These are phyloP conservation scores for Chiua virens DNA, from an alignment of 768 basidiomycete genomes.

Conservation along the genomic window DNA sequence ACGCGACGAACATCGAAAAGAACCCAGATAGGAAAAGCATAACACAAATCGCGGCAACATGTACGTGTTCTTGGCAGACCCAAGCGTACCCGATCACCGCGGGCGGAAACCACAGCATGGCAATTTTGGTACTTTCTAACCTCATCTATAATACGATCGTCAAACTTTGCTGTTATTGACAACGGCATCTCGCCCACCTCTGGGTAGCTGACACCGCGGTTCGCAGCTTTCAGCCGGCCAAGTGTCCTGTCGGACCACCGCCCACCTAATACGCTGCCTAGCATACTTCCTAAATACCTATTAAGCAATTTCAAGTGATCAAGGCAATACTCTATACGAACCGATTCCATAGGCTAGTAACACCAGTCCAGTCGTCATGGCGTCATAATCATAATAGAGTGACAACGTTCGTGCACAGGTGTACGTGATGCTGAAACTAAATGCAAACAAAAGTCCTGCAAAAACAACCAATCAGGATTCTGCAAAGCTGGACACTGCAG, in stretches of 20 bases:
- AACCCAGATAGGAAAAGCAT: slow-evolving; percentile 76
- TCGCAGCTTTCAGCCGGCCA: slow-evolving; percentile 40
- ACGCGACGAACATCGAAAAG: slow-evolving; percentile 58
- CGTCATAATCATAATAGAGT: slow-evolving; percentile 61
- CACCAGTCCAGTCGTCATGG: slow-evolving; percentile 75
- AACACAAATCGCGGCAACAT: slow-evolving; percentile 69
- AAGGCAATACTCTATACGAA: slow-evolving; percentile 23
- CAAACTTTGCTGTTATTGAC: neutral
- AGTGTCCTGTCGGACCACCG: slow-evolving; percentile 56
- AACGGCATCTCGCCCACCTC: slow-evolving; percentile 49
- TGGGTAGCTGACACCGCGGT: slow-evolving; percentile 52
- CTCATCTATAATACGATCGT: slow-evolving; percentile 55
- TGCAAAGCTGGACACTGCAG: neutral
- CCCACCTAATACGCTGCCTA: slow-evolving; percentile 57
- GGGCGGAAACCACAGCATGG: slow-evolving; percentile 53
- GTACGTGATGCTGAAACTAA: slow-evolving; percentile 69
- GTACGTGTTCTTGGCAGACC: slow-evolving; percentile 63
- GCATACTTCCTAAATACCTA: slow-evolving; percentile 39
- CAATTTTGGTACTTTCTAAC: slow-evolving; percentile 59
- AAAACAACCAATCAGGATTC: neutral
- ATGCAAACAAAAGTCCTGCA: slow-evolving; percentile 68
- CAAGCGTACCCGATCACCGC: slow-evolving; percentile 73
- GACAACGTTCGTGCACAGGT: slow-evolving; percentile 73
- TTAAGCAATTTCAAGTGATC: neutral
- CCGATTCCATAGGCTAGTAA: slow-evolving; percentile 74